These are phyloP conservation scores for Zoysia japonica DNA, from an alignment of 176 grass and related monocot species.

Conservation along the genomic window DNA sequence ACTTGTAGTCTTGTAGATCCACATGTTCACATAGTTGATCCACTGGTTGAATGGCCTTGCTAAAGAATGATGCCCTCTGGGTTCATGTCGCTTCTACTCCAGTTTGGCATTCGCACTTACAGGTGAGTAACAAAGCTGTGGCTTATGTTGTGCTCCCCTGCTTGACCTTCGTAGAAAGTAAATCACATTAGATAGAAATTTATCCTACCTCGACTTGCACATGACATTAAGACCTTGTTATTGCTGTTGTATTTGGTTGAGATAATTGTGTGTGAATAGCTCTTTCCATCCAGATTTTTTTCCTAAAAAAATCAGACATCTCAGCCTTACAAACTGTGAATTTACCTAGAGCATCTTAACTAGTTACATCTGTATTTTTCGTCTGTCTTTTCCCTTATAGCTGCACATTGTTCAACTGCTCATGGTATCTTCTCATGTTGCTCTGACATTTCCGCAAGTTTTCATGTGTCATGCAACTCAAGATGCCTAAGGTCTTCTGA, in stretches of 20 bases:
- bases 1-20: slow-evolving; percentile 38
- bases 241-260: background rate
- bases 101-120: slow-evolving; percentile 40
- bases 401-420: slow-evolving; percentile 17
- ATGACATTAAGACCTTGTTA: background rate
- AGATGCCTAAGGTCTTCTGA: background rate
- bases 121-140: slow-evolving; percentile 19
- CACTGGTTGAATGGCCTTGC: slow-evolving; percentile 28
- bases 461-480: slow-evolving; percentile 8
- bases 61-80: slow-evolving; percentile 26
- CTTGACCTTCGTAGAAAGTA: background rate
- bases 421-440: slow-evolving; percentile 23
- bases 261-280: background rate
- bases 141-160: slow-evolving; percentile 10
- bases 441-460: slow-evolving; percentile 22
- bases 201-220: background rate
- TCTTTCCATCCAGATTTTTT: background rate
- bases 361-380: background rate
- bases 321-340: background rate
- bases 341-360: slow-evolving; percentile 7
- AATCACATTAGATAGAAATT: background rate
- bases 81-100: slow-evolving; percentile 43
- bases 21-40: slow-evolving; percentile 37
- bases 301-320: background rate
- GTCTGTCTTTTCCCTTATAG: slow-evolving; percentile 10